Conservation (phyloP, 441 rosid genomes). For the Adansonia gregorii region DNA sequence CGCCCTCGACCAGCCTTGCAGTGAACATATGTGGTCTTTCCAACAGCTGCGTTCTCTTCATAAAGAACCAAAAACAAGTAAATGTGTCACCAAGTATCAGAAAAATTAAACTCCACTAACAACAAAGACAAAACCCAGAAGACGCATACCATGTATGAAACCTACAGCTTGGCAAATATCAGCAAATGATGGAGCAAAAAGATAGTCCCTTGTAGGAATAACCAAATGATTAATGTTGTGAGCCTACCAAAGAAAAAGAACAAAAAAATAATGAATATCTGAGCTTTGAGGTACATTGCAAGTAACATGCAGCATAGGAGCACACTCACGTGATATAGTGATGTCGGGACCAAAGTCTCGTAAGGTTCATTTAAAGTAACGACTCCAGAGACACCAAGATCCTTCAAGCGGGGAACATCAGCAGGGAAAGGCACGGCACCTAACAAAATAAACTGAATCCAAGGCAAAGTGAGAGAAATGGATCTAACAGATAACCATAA, state of each 20-base stretch:
- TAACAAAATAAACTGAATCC: conserved; percentile 48
- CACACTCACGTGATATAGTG: conserved; percentile 47
- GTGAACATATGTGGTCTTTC: conserved; percentile 54
- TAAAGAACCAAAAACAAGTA: conserved; percentile 22
- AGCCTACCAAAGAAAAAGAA: conserved; percentile 31
- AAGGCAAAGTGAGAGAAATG: conserved; percentile 2
- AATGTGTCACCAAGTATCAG: neutral
- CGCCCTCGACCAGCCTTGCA: conserved; percentile 64
- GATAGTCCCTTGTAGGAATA: conserved; percentile 56
- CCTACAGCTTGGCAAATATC: conserved; percentile 51
- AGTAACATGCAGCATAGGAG: conserved; percentile 15
- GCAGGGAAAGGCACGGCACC: conserved; percentile 67
- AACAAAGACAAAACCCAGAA: neutral
- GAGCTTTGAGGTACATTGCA: neutral
- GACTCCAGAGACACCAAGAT: conserved; percentile 56
- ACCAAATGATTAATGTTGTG: conserved; percentile 49
- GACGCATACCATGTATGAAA: conserved; percentile 43
- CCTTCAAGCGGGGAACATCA: conserved; percentile 51
- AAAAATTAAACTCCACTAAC: neutral
- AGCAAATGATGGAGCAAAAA: conserved; percentile 49
- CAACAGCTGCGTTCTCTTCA: conserved; percentile 46
- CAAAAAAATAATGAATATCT: conserved; percentile 16
- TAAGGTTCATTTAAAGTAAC: conserved; percentile 59
- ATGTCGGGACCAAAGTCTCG: conserved; percentile 62
- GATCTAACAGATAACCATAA: neutral